Percentiles rank a stretch among this genome's conserved stretches.
Evolutionary conservation across 2,329 filamentous ascomycete species (phyloP).

Genomic region (Aureobasidium sp.): DNA sequence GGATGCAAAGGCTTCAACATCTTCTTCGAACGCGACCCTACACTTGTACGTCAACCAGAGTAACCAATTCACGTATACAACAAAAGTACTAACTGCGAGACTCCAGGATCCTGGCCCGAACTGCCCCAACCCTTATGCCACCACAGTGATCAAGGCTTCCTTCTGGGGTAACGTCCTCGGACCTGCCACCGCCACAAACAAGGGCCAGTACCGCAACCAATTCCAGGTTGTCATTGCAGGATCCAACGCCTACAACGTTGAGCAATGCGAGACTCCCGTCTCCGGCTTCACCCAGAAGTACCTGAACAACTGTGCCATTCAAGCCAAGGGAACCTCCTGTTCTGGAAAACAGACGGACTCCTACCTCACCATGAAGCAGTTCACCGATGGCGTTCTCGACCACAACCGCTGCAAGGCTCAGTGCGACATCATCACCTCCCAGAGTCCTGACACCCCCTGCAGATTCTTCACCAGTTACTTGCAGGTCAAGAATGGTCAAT

Average conservation of each 20-base stretch:
- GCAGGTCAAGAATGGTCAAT: slow-evolving; percentile 24
- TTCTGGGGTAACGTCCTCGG: slow-evolving; percentile 25
- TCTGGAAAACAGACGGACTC: not conserved
- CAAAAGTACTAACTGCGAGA: too few species aligned
- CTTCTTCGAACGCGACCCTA: slow-evolving; percentile 28
- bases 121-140: slow-evolving; percentile 27
- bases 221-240: slow-evolving; percentile 35
- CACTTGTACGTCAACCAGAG: not conserved
- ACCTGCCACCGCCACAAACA: slow-evolving; percentile 22
- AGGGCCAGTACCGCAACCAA: slow-evolving; percentile 23
- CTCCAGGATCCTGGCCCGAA: slow-evolving; percentile 18
- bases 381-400: slow-evolving; percentile 3
- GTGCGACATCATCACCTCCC: not conserved
- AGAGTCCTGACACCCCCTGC: slow-evolving; percentile 8
- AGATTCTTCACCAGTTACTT: slow-evolving; percentile 27
- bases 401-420: slow-evolving; percentile 11
- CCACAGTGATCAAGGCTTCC: slow-evolving; percentile 23
- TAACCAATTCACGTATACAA: too few species aligned
- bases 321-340: not conserved
- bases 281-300: not conserved
- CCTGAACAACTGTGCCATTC: not conserved
- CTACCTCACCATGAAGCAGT: slow-evolving; percentile 1
- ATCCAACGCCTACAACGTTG: slow-evolving; percentile 29
- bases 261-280: slow-evolving; percentile 6
- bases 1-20: slow-evolving; percentile 28